Base-by-base conservation (phyloP, 257 asterid species). In the Capsicum chinense region DNA sequence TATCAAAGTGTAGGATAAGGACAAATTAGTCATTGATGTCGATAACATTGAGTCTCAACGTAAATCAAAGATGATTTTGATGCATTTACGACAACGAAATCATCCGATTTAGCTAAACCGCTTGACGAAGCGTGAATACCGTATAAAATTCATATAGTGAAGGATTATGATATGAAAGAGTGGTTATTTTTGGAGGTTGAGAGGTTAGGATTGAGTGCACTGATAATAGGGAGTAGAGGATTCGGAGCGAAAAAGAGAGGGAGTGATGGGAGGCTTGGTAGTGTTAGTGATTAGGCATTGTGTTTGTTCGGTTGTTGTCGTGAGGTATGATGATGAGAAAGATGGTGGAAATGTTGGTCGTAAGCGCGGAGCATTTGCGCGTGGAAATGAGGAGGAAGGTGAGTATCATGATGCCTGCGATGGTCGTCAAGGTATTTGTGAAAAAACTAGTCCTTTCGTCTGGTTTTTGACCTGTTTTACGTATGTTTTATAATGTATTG, bases 111-210 rank as follows among this genome's bases (percentile, higher is more conserved):
- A 80, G 88, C 89, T 7, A 86, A 83, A 79, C 86, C 86, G 8
- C 81, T 88, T 52, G 88, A 86, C 52, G 91, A 88, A 48, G 86
- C 70, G 9, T 78, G 68, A 42, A 80, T 88, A 63, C 88, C 88
- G 39, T 88, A 83, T 60, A 84, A 89, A 85, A 85, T 89, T 48
- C 88, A 87, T 83, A 87, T 89, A 52, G 88, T 87, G 76, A 89
- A 89, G 85, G 91, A 89, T 56, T 90, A 89, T 64, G 91, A 89
- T 80, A 87, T 89, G 91, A 89, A 89, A 79, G 91, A 89, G 83
- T 85, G 91, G 86, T 86, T 89, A 6, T 89, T 90, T 78, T 71
- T 89, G 84, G 91, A 89, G 85, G 91, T 85, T 57, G 91, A 89
- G 88, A 85, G 91, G 83, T 62, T 89, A 79, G 91, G 91, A 5